Conservation (phyloP, 352 stramenopile species). For the Phytophthora uliginosa region DNA sequence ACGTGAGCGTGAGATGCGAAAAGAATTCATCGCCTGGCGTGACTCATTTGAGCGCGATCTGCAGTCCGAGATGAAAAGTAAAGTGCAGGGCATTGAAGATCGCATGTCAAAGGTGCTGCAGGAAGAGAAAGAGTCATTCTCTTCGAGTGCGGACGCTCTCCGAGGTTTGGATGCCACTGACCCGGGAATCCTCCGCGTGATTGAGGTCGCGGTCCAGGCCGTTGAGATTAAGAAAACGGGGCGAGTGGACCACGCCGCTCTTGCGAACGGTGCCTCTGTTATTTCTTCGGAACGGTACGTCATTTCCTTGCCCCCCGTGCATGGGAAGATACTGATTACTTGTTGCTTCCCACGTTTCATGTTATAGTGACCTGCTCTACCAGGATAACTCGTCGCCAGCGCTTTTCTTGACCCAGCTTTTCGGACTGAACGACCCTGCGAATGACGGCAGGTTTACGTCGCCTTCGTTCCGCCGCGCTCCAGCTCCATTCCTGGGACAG, state of each 20-base stretch:
- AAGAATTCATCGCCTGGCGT: slow-evolving; percentile 47
- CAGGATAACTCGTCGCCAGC: slow-evolving; percentile 42
- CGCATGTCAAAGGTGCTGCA: slow-evolving; percentile 69
- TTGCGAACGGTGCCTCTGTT: slow-evolving; percentile 74
- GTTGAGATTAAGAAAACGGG: slow-evolving; percentile 71
- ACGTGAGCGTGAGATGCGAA: slow-evolving; percentile 28
- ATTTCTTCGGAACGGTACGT: slow-evolving; percentile 67
- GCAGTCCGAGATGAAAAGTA: slow-evolving; percentile 53
- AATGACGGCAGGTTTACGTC: slow-evolving; percentile 66
- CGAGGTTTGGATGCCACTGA: slow-evolving; percentile 63
- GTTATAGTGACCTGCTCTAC: slow-evolving; percentile 66
- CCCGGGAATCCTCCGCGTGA: slow-evolving; percentile 50
- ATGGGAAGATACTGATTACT: background rate
- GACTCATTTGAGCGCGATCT: slow-evolving; percentile 49
- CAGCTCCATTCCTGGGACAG: slow-evolving; percentile 46
- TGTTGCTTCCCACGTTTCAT: background rate
- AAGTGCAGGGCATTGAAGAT: slow-evolving; percentile 67
- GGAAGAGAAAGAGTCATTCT: slow-evolving; percentile 65
- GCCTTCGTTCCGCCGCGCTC: slow-evolving; percentile 51
- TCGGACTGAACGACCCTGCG: slow-evolving; percentile 33
- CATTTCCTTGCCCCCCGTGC: background rate
- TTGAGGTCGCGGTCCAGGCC: slow-evolving; percentile 58
- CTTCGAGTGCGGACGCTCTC: slow-evolving; percentile 62
- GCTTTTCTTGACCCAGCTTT: slow-evolving; percentile 37
- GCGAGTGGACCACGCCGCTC: slow-evolving; percentile 69